phyloP scores from a whole-genome alignment of 75 land plant genomes.

The Adiantum capillusveneris region DNA sequence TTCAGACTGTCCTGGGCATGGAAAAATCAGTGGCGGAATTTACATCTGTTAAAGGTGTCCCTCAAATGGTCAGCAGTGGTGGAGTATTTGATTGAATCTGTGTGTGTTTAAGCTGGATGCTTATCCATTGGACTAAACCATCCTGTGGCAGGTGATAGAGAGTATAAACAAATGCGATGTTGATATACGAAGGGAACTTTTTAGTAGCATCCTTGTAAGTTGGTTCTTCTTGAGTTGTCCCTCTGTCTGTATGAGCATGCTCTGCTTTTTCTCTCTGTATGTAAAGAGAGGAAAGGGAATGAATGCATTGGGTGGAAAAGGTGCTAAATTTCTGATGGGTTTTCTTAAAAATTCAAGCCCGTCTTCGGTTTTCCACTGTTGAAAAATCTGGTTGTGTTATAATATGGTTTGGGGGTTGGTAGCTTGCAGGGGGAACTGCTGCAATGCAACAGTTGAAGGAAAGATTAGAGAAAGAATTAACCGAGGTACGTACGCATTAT shows the following conservation, averaged over 20 bases:
- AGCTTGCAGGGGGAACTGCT: constrained; percentile 98
- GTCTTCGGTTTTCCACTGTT: no score
- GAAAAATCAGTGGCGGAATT: constrained; percentile 45
- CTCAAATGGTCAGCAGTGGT: constrained; percentile 68
- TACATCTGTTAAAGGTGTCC: constrained; percentile 55
- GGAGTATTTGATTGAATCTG: no score
- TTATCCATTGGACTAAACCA: neutral
- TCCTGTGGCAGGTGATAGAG: constrained; percentile 61
- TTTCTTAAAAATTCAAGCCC: no score
- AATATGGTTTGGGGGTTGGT: constrained; percentile 1
- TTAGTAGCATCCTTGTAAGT: constrained; percentile 73
- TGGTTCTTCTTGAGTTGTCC: no score
- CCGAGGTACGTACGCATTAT: constrained; percentile 65
- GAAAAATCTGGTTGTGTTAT: neutral
- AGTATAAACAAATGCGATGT: constrained; percentile 90
- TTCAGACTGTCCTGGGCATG: constrained; percentile 83
- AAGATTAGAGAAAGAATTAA: constrained; percentile 87
- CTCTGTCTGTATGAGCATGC: no score
- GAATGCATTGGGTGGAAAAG: no score
- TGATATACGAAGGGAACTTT: constrained; percentile 87
- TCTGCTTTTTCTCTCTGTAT: no score
- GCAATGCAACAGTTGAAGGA: constrained; percentile 97
- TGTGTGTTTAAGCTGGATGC: neutral
- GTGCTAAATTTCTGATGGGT: no score
- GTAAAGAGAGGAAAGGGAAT: no score